Base-by-base conservation (phyloP, 2,329 filamentous ascomycete genomes). In the Aspergillus tubingensis region DNA sequence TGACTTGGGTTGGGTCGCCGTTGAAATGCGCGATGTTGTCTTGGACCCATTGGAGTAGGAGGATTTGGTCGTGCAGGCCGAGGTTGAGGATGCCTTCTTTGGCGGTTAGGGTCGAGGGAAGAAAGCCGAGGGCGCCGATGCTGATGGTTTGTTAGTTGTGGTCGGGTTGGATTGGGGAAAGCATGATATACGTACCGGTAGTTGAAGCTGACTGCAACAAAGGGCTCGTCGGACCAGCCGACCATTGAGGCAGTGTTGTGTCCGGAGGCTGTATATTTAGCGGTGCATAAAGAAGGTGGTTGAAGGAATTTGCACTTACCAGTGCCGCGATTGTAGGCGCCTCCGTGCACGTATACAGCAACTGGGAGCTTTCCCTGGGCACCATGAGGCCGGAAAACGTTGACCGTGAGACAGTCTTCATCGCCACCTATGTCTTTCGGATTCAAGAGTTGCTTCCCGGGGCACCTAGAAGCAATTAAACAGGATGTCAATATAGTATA, bases 161-260 rank as follows among this genome's bases (percentile, higher is more conserved):
- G 5, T n/a, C 7, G 32, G 10, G 15, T n/a, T 7, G 21, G 11
- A 19, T 3, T 36, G 19, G 8, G 36, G 19, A 3, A 3, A 1
- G 25, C 8, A 36, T 5, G 17, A 19, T 21, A 15, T 17, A 38
- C 43, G 52, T 41, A 63, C 63, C 80, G 72, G 59, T 81, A 81
- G 55, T 80, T 78, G 53, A 82, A 78, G 53, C 74, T 76, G 3
- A 82, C 77, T 5, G 75, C 75, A 43, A 82, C 72, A 23, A 81
- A 79, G 0, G 79, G 79, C 30, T 72, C 70, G 3, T 75, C 73
- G 1, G 79, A 74, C 72, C 83, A 88, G 5, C 83, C 80, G 13
- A 88, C 83, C 74, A 90, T 85, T 38, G 83, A 84, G 0, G 81
- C 82, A 63, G 88, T 84, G 68, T 90, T 82, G 59, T 88, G 81